A percentile compares a stretch with the other conserved stretches of the same genome.
Evolutionary conservation across 2,329 filamentous ascomycete genomes (phyloP).

Genomic region (Fusarium sp.): DNA sequence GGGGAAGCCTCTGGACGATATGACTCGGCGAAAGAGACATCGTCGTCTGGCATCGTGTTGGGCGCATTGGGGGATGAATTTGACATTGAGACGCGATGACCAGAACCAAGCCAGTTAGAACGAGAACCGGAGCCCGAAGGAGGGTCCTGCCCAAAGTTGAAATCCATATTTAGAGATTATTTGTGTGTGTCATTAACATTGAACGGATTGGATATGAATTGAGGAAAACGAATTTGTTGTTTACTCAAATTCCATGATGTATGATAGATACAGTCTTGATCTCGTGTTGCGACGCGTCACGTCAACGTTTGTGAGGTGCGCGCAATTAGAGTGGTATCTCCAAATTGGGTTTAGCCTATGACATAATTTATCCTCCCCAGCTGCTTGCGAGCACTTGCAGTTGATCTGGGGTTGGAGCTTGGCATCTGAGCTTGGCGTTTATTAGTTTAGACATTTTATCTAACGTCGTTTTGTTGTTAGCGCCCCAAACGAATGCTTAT

Average conservation of each 20-base stretch:
- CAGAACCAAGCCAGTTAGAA: constrained; percentile 36
- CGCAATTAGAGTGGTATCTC: constrained; percentile 6
- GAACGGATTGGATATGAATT: background rate
- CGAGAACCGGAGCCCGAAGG: constrained; percentile 25
- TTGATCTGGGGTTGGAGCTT: constrained; percentile 23
- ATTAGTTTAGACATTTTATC: background rate
- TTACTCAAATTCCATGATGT: constrained; percentile 23
- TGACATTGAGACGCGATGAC: constrained; percentile 27
- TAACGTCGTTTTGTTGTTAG: background rate
- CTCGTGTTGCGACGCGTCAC: constrained; percentile 15
- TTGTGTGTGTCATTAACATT: background rate
- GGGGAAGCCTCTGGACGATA: constrained; percentile 41
- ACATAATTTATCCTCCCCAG: constrained; percentile 7
- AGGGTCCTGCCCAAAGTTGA: constrained; percentile 28
- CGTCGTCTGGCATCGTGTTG: constrained; percentile 28
- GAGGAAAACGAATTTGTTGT: constrained; percentile 22
- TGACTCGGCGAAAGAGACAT: constrained; percentile 43
- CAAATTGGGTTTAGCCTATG: background rate
- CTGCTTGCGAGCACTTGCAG: constrained; percentile 22
- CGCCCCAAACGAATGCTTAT: background rate
- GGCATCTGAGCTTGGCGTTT: constrained; percentile 22
- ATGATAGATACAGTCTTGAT: background rate
- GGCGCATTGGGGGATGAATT: constrained; percentile 35
- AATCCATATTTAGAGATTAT: constrained; percentile 29
- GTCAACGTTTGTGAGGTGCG: background rate